These are phyloP conservation scores for Trichoderma sp. DNA, from an alignment of 2,329 filamentous ascomycete genomes.

Conservation along the genomic window DNA sequence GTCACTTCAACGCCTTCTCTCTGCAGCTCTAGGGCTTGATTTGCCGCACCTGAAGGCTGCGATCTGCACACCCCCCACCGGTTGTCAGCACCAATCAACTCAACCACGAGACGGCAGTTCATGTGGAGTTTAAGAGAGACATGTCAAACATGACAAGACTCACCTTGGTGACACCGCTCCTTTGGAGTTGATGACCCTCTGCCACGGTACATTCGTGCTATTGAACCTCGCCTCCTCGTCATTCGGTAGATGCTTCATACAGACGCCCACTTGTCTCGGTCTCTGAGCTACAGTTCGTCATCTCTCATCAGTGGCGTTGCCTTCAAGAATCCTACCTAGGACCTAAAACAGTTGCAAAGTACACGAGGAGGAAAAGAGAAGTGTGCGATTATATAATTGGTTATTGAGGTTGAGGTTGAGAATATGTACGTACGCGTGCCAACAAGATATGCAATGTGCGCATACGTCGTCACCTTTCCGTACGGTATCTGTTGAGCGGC, in stretches of 20 bases:
- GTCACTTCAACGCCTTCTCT: slow-evolving; percentile 58
- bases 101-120: not conserved
- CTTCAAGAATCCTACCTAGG: too few species aligned
- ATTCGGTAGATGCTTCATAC: slow-evolving; percentile 79
- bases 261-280: slow-evolving; percentile 84
- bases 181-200: slow-evolving; percentile 86
- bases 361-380: not conserved
- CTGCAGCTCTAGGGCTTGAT: slow-evolving; percentile 53
- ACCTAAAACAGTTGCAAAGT: too few species aligned
- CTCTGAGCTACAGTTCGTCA: slow-evolving; percentile 59
- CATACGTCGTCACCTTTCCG: slow-evolving; percentile 86
- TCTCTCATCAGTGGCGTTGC: not conserved
- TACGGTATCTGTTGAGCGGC: slow-evolving; percentile 83
- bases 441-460: slow-evolving; percentile 72
- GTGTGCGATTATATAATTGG: too few species aligned
- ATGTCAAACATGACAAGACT: not conserved
- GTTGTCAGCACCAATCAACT: not conserved
- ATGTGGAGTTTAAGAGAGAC: not conserved
- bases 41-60: slow-evolving; percentile 51
- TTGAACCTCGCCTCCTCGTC: slow-evolving; percentile 62
- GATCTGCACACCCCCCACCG: slow-evolving; percentile 45
- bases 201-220: slow-evolving; percentile 84
- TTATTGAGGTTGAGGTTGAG: too few species aligned
- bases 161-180: slow-evolving; percentile 84
- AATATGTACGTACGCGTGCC: slow-evolving; percentile 64